Base-by-base conservation (phyloP, 2,329 filamentous ascomycete species). In the Verruconis gallopava region DNA sequence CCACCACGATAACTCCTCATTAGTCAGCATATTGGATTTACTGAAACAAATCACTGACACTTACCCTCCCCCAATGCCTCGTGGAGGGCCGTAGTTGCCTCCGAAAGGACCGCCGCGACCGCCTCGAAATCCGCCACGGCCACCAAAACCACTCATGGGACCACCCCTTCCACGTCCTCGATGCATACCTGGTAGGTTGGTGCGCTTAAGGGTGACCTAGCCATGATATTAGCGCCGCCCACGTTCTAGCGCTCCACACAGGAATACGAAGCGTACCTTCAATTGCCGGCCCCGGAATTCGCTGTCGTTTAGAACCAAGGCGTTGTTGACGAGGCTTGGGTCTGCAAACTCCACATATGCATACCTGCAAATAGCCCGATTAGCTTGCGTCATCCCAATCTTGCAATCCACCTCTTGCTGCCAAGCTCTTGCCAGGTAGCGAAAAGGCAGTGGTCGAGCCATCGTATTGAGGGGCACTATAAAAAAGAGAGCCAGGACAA, bases 261-360 rank as follows among this genome's bases (percentile, higher is more conserved):
- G 20, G 21, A 43, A 33, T 19, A 2, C n/a, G 21, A 20, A 22
- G 46, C 63, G 51, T 58, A 96, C 91, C 77, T 98, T 98, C 60
- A 98, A 77, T 61, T 91, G 93, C 55, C 91, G 78, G 48, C 85
- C 88, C 55, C 91, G 86, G 67, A 98, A 94, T 44, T 93, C 73
- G 62, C 86, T 95, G 66, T 98, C 91, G 61, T 98, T 96, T 44
- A 98, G 71, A 32, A 96, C 86, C 47, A 98, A 73, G 19, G 91
- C 91, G 61, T 93, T 85, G 37, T 85, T 85, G 48, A 98, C 89
- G 47, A 95, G 72, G 63, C 77, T 88, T 38, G 91, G 86, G 66
- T 96, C 91, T 46, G 85, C 81, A 59, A 98, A 98, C 65, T 98
- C 91, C 55, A 98, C 91, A 65, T 98, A 98, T 57, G 91, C 91